These are phyloP conservation scores for Diphasiastrum complanatum DNA, from an alignment of 83 land plant species.

Conservation along the genomic window DNA sequence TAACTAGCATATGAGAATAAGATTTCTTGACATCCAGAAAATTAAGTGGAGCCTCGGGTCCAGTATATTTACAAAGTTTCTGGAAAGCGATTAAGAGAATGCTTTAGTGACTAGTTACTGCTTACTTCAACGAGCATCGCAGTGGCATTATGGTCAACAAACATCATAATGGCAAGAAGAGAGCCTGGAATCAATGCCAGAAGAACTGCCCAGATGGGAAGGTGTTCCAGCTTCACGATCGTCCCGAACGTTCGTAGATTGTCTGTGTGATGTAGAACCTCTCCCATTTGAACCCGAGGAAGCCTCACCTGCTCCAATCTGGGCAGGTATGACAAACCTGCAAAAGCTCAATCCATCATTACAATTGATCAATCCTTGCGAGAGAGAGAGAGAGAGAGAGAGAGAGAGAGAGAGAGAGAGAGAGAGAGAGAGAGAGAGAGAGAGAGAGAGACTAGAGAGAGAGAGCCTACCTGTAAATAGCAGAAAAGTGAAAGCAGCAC, in stretches of 20 bases:
- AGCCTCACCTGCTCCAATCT: slow-evolving; percentile 9
- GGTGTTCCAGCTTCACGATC: neutral
- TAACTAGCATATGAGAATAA: too few species aligned
- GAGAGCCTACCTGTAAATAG: slow-evolving; percentile 9
- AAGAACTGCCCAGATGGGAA: slow-evolving; percentile 22
- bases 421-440: neutral
- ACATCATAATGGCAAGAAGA: slow-evolving; percentile 10
- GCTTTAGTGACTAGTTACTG: too few species aligned
- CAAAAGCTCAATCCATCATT: neutral
- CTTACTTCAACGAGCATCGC: slow-evolving; percentile 15
- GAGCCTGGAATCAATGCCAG: slow-evolving; percentile 18
- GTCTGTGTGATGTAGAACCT: slow-evolving; percentile 8
- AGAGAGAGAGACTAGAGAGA: neutral
- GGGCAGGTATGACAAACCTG: slow-evolving; percentile 5
- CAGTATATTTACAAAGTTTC: neutral
- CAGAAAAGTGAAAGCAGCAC: slow-evolving; percentile 14
- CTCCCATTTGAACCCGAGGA: slow-evolving; percentile 5
- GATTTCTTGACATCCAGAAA: neutral
- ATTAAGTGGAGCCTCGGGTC: neutral
- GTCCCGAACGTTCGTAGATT: slow-evolving; percentile 1
- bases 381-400: too few species aligned
- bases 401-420: too few species aligned
- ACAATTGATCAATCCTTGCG: neutral
- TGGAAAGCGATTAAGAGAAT: neutral
- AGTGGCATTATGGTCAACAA: slow-evolving; percentile 6